Percentiles rank a stretch among this genome's conserved stretches.
Evolutionary conservation across 2,329 filamentous ascomycete species (phyloP).

Genomic region (Alternaria ethzedia): DNA sequence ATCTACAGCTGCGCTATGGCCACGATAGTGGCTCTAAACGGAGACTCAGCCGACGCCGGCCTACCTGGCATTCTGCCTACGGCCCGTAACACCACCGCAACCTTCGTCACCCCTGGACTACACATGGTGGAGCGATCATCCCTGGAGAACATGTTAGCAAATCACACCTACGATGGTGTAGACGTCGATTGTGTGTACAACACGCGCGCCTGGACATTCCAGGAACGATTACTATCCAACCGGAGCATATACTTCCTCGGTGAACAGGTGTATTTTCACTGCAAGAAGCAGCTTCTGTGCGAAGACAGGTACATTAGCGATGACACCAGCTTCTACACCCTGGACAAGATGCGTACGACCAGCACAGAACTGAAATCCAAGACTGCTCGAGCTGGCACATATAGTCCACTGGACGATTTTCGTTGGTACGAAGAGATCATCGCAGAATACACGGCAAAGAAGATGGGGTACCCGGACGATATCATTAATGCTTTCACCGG

Average conservation of each 20-base stretch:
- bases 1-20: constrained; percentile 8
- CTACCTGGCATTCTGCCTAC: constrained; percentile 3
- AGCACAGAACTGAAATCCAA: not conserved
- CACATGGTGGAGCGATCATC: constrained; percentile 3
- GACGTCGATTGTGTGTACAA: constrained; percentile 2
- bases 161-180: not conserved
- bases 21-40: constrained; percentile 3
- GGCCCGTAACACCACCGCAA: not conserved
- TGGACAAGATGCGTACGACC: not conserved
- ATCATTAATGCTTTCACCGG: constrained; percentile 9
- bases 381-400: not conserved
- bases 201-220: constrained; percentile 18
- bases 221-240: constrained; percentile 12
- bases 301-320: constrained; percentile 1
- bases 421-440: constrained; percentile 10
- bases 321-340: not conserved
- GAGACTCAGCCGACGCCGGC: constrained; percentile 3
- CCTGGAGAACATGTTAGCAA: not conserved
- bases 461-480: constrained; percentile 2
- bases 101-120: constrained; percentile 3
- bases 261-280: constrained; percentile 10
- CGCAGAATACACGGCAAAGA: constrained; percentile 5
- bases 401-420: constrained; percentile 5
- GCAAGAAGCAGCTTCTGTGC: not conserved
- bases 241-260: constrained; percentile 9